Evolutionary conservation across 148 eudicot genomes (phyloP).

Genomic region (Simmondsia chinensis): DNA sequence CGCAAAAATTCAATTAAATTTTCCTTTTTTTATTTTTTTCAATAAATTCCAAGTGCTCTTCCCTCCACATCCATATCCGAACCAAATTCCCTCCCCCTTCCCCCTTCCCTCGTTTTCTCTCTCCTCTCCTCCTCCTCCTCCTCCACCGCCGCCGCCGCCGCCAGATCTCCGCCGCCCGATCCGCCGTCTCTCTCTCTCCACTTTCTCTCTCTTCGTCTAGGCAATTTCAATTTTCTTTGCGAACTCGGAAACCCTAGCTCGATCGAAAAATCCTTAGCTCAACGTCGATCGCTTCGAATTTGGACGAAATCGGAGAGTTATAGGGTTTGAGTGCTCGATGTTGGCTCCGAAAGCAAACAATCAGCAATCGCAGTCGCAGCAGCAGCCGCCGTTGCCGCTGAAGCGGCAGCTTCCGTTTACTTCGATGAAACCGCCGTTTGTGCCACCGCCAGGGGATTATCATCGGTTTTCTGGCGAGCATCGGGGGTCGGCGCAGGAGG

Average conservation of each 20-base stretch:
- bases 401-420: constrained; percentile 44
- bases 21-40: too few relatives aligned
- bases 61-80: constrained; percentile 69
- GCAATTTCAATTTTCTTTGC: background rate
- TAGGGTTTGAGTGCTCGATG: constrained; percentile 11
- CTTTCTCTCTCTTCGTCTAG: background rate
- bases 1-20: background rate
- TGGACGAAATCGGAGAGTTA: background rate
- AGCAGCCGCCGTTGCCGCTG: constrained; percentile 19
- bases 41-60: background rate
- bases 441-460: constrained; percentile 40
- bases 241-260: constrained; percentile 4
- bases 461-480: constrained; percentile 43
- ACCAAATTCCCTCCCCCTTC: constrained; percentile 77
- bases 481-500: constrained; percentile 11
- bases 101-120: constrained; percentile 32
- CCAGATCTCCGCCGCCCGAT: background rate
- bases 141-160: constrained; percentile 7
- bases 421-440: constrained; percentile 60
- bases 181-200: background rate
- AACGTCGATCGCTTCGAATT: constrained; percentile 1
- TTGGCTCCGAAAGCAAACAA: constrained; percentile 18
- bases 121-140: constrained; percentile 10
- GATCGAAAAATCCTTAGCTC: constrained; percentile 7
- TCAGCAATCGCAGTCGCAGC: constrained; percentile 18